Evolutionary conservation across 1,284 basidiomycete genomes (phyloP), one percentile per base, ranked within the genome.

Genomic region (Sanguinoderma infundibulare): DNA sequence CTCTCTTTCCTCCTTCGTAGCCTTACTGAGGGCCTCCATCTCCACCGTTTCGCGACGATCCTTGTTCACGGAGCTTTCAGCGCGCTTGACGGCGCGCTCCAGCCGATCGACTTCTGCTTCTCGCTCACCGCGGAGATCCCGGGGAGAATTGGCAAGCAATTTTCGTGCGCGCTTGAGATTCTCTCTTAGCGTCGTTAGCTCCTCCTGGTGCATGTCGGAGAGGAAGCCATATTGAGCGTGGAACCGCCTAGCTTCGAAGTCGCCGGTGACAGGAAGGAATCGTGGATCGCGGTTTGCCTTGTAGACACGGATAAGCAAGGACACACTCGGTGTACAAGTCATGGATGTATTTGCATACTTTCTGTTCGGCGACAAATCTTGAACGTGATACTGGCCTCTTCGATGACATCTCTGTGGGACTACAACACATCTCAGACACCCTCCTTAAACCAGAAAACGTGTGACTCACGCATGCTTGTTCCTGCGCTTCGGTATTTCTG

Each of bases 231-330:
- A 98, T 32, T 90, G 88, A 50, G 86, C 77, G 20, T 83, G 81
- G 73, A 95, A 97, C 28, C 89, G 85, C 56, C 87, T 78, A 0
- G 83, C 70, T 49, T 91, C 87, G 66, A 91, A 86, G 60, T 86
- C 81, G n/a, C 94, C 94, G 6, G 87, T 82, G 12, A 94, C 76
- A 12, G 87, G 83, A 30, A 93, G 82, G 78, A 98, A 98, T 49
- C 96, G 88, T 2, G 97, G 96, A 77, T 98, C 96, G 42, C 96
- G 87, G 10, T 89, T 77, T 73, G 89, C 83, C 92, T 95, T 70
- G 35, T 51, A 20, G 6, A 58, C 14, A 44, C 24, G 1, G 12
- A 50, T 60, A 42, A 51, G 53, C 9, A 2, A 51, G 35, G 8
- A 14, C 6, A 24, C 14, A n/a, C 7, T 34, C 26, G 28, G 28